A percentile compares a stretch with the other conserved stretches of the same genome.
These are phyloP conservation scores for Ustilago sp. DNA, from an alignment of 1,284 basidiomycete genomes.

Conservation along the genomic window DNA sequence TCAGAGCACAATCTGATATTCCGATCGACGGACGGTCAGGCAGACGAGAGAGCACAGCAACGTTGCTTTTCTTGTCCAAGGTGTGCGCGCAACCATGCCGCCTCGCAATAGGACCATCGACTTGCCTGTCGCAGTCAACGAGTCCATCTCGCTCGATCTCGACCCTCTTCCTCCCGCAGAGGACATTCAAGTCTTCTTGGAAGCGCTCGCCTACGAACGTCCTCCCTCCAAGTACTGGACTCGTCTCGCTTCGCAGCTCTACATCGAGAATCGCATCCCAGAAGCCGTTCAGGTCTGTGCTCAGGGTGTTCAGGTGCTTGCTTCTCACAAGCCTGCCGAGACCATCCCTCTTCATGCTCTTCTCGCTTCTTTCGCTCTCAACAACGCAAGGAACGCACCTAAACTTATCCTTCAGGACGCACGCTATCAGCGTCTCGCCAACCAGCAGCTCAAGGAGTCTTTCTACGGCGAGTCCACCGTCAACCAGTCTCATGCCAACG, in stretches of 20 bases:
- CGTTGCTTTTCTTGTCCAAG: neutral
- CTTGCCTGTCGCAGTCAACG: conserved; percentile 59
- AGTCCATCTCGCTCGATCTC: conserved; percentile 59
- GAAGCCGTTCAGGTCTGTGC: conserved; percentile 56
- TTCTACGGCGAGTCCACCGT: conserved; percentile 43
- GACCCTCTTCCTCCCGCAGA: conserved; percentile 61
- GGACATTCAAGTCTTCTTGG: conserved; percentile 61
- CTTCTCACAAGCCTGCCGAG: conserved; percentile 50
- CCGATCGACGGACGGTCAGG: neutral
- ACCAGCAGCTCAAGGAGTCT: conserved; percentile 45
- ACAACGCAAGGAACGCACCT: conserved; percentile 54
- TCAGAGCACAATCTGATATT: neutral
- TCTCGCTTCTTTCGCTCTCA: conserved; percentile 55
- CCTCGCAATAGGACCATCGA: conserved; percentile 54
- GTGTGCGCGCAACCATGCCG: conserved; percentile 32
- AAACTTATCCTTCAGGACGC: conserved; percentile 63
- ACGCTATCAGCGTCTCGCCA: conserved; percentile 55
- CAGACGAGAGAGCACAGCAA: neutral
- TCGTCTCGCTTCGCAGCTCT: conserved; percentile 57
- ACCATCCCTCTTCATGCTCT: conserved; percentile 54
- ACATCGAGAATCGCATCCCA: conserved; percentile 46
- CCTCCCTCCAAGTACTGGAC: conserved; percentile 61
- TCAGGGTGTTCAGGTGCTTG: conserved; percentile 51
- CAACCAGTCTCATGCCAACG: conserved; percentile 39
- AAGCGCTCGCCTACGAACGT: conserved; percentile 59